Conservation (phyloP, 345 rosid genomes). For the Kernera saxatilis region DNA sequence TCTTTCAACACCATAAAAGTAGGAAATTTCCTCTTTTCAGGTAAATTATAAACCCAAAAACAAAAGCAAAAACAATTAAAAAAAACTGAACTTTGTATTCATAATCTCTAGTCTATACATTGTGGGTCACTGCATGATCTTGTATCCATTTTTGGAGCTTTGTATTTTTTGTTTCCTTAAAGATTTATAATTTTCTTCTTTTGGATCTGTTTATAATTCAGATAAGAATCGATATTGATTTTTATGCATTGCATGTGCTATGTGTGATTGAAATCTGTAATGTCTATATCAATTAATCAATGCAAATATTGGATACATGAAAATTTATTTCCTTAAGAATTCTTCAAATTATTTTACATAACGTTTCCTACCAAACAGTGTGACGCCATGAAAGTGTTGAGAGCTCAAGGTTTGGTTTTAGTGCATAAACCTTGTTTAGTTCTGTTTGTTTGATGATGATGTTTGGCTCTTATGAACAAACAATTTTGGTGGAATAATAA, state of each 20-base stretch:
- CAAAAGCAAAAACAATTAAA: background rate
- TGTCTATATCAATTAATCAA: background rate
- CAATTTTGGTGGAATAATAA: background rate
- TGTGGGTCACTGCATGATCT: background rate
- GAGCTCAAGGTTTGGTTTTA: background rate
- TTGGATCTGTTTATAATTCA: background rate
- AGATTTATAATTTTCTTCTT: background rate
- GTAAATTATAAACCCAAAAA: background rate
- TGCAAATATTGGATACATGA: background rate
- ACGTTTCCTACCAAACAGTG: background rate
- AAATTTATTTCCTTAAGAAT: background rate
- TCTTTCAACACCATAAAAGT: background rate
- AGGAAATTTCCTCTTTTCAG: background rate
- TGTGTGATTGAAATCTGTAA: background rate
- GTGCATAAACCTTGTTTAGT: background rate
- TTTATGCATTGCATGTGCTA: background rate
- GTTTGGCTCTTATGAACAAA: background rate
- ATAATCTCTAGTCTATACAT: background rate
- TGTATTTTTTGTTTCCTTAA: background rate
- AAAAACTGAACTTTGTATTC: background rate
- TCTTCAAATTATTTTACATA: background rate
- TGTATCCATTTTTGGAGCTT: background rate
- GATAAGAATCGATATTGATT: background rate
- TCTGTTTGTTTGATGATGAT: background rate
- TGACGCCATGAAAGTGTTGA: background rate